These are phyloP conservation scores for Botrytis galanthina DNA, from an alignment of 2,329 filamentous ascomycete genomes.

Conservation along the genomic window DNA sequence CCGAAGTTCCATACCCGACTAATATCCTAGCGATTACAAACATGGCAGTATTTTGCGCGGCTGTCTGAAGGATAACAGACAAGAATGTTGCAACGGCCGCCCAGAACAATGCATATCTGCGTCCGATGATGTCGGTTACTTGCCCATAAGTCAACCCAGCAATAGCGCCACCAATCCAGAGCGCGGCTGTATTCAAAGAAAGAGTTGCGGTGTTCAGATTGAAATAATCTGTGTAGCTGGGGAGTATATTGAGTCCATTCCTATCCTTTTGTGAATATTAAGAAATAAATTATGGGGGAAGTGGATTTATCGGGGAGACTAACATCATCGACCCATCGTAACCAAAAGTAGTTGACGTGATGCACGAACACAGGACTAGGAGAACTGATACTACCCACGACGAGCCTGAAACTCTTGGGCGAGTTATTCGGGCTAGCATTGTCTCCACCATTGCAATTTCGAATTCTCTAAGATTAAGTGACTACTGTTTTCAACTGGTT, in stretches of 20 bases:
- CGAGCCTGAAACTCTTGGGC: constrained; percentile 18
- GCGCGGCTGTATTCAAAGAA: constrained; percentile 53
- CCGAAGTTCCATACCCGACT: constrained; percentile 29
- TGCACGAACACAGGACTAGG: constrained; percentile 23
- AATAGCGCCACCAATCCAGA: constrained; percentile 52
- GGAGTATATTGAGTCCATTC: constrained; percentile 57
- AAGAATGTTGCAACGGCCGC: constrained; percentile 26
- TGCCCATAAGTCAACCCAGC: constrained; percentile 43
- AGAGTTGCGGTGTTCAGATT: constrained; percentile 50
- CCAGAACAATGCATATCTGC: constrained; percentile 27
- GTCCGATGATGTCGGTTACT: constrained; percentile 42
- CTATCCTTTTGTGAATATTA: not conserved
- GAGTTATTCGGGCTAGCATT: constrained; percentile 1
- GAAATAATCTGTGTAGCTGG: constrained; percentile 56
- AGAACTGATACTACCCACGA: constrained; percentile 21
- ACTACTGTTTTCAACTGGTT: not conserved
- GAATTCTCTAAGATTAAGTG: not conserved
- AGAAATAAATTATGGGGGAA: not conserved
- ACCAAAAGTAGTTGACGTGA: constrained; percentile 31
- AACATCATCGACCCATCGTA: constrained; percentile 32
- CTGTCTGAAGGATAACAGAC: constrained; percentile 29
- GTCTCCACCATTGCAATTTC: not conserved
- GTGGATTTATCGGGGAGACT: not conserved
- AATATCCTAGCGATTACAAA: constrained; percentile 31
- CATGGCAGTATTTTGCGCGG: constrained; percentile 31